A percentile compares a stretch with the other conserved stretches of the same genome.
Conservation (phyloP, 108 stramenopile genomes). For the Poteriospumella lacustris region DNA sequence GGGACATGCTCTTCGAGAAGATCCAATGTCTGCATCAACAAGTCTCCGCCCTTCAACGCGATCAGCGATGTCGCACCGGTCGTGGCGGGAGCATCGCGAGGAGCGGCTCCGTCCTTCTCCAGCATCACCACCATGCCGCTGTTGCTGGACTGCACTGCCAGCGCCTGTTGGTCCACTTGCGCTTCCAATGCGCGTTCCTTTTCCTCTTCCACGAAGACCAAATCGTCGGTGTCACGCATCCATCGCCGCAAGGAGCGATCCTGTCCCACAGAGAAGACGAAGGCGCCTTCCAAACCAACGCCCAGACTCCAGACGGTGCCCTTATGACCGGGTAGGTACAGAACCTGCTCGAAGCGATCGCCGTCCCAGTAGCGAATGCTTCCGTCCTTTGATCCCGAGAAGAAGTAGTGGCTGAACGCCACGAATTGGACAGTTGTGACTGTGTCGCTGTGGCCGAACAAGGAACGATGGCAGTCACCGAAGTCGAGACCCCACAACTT, state of each 20-base stretch:
- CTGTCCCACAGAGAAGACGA: slow-evolving; percentile 76
- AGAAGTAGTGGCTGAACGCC: slow-evolving; percentile 84
- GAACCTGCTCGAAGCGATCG: slow-evolving; percentile 89
- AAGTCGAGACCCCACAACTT: slow-evolving; percentile 99
- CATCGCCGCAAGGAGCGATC: slow-evolving; percentile 92
- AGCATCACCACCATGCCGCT: slow-evolving; percentile 58
- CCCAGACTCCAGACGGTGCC: slow-evolving; percentile 80
- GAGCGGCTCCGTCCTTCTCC: slow-evolving; percentile 75
- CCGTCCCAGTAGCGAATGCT: slow-evolving; percentile 92
- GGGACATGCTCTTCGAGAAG: slow-evolving; percentile 74
- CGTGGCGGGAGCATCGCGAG: slow-evolving; percentile 47
- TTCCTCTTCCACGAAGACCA: slow-evolving; percentile 96
- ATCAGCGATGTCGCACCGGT: neutral
- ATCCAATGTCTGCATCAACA: slow-evolving; percentile 86
- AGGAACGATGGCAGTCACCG: slow-evolving; percentile 92
- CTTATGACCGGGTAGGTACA: slow-evolving; percentile 73
- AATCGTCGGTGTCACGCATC: slow-evolving; percentile 89
- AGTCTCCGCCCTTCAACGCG: slow-evolving; percentile 76
- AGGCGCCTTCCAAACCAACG: slow-evolving; percentile 73
- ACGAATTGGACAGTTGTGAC: slow-evolving; percentile 83
- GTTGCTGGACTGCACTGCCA: slow-evolving; percentile 50
- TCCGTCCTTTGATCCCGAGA: slow-evolving; percentile 86
- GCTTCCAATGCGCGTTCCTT: slow-evolving; percentile 46
- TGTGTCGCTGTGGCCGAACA: slow-evolving; percentile 93
- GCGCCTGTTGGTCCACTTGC: slow-evolving; percentile 48